Evolutionary conservation across 2,329 filamentous ascomycete species (phyloP), one percentile per base, ranked within the genome.

Genomic region (Penicillium hordei): DNA sequence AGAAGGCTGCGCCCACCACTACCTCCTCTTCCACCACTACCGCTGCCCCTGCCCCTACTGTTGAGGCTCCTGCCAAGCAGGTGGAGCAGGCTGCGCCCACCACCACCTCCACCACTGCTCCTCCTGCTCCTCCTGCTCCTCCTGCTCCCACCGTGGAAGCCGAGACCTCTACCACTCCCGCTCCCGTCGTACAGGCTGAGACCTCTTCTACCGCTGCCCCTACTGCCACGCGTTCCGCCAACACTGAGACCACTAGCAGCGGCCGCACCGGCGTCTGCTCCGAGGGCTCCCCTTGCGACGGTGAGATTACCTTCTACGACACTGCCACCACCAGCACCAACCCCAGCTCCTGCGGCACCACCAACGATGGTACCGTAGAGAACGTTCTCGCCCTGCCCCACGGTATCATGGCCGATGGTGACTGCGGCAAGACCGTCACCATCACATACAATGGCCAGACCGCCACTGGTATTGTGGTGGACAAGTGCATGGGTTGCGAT

Each of bases 401-500:
- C 42, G 76, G 68, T 5, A 76, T 90, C 69, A 91, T 93, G 85
- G 78, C 74, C 65, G 90, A 92, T 80, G 82, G 84, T 48, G 83
- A 85, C 72, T 94, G 91, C 75, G 86, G 86, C 72, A 83, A 86
- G 78, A 85, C 77, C 48, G 83, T 93, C 69, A 86, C 82, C 63
- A 85, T 92, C 77, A 77, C 68, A 40, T 79, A 79, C 70, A 79
- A 82, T 49, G 89, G 89, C 72, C 83, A 83, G 72, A 81, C 80
- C 2, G 72, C 79, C 65, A 78, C 73, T 2, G 89, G 85, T 60
- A 82, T 67, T 4, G 84, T 93, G 60, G 82, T 82, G 52, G 90
- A 94, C 79, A 91, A 90, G 78, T 94, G 90, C 81, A 83, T 84
- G 76, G 87, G 87, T 66, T 94, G 90, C 73, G 68, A 48, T 60